Percentiles rank a stretch among this genome's conserved stretches.
phyloP scores from a whole-genome alignment of 495 filamentous ascomycete species.

The Halenospora varia region DNA sequence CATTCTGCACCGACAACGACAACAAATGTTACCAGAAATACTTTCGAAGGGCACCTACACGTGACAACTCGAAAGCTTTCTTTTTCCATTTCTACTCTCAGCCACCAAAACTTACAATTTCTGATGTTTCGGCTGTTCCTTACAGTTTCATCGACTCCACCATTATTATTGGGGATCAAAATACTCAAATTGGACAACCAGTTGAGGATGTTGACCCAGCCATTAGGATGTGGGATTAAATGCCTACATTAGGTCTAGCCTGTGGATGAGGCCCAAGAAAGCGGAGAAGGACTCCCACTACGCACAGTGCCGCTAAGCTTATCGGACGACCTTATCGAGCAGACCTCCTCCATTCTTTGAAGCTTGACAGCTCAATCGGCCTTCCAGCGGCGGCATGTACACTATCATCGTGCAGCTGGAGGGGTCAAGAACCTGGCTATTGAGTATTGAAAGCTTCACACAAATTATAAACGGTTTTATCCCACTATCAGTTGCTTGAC shows the following conservation, averaged over 20 bases:
- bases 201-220: too few species aligned
- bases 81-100: background rate
- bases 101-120: too few species aligned
- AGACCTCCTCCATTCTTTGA: background rate
- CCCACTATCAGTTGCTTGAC: constrained; percentile 10
- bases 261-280: too few species aligned
- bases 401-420: constrained; percentile 9
- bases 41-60: too few species aligned
- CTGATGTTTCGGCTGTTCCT: background rate
- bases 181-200: background rate
- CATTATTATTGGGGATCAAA: background rate
- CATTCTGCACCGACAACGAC: too few species aligned
- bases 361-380: constrained; percentile 3
- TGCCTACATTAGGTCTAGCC: too few species aligned
- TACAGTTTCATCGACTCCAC: background rate
- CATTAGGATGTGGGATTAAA: too few species aligned
- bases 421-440: constrained; percentile 7
- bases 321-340: background rate
- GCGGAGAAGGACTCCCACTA: too few species aligned
- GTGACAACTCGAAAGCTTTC: too few species aligned
- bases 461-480: constrained; percentile 13
- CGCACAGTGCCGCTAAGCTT: background rate
- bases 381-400: constrained; percentile 6
- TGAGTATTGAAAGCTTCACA: constrained; percentile 16
- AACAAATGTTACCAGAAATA: too few species aligned